Percentiles rank a stretch among this genome's conserved stretches.
These are phyloP conservation scores for Fusarium chuoi DNA, from an alignment of 2,329 filamentous ascomycete genomes.

Conservation along the genomic window DNA sequence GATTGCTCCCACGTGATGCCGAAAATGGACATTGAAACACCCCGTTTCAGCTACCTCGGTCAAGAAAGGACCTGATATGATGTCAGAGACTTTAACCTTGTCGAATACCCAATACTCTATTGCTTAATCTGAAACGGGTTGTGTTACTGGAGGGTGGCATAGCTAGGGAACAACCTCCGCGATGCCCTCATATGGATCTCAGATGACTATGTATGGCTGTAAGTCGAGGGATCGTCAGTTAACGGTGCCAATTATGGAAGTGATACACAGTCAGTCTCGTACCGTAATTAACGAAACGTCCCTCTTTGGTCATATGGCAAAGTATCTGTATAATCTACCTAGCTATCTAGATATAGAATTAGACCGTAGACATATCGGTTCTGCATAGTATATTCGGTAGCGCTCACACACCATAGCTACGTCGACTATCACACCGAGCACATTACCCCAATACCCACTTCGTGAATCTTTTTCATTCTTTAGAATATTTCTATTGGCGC, in stretches of 20 bases:
- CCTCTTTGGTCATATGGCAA: background rate
- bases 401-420: background rate
- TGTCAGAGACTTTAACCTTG: conserved; percentile 13
- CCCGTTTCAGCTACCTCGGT: conserved; percentile 1
- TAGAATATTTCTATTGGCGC: background rate
- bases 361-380: background rate
- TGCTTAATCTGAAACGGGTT: conserved; percentile 13
- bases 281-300: background rate
- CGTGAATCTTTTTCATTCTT: background rate
- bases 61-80: conserved; percentile 18
- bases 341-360: background rate
- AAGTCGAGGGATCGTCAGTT: background rate
- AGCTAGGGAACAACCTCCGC: background rate
- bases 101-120: background rate
- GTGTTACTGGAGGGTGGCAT: background rate
- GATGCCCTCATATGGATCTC: background rate
- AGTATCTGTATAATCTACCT: background rate
- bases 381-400: background rate
- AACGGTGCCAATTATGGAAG: conserved; percentile 10
- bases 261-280: background rate
- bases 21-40: conserved; percentile 1
- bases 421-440: background rate
- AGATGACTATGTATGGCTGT: conserved; percentile 1
- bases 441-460: background rate
- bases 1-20: conserved; percentile 18